A percentile compares a stretch with the other conserved stretches of the same genome.
Conservation (phyloP, 2,329 filamentous ascomycete species). For the Trichoderma sp. region DNA sequence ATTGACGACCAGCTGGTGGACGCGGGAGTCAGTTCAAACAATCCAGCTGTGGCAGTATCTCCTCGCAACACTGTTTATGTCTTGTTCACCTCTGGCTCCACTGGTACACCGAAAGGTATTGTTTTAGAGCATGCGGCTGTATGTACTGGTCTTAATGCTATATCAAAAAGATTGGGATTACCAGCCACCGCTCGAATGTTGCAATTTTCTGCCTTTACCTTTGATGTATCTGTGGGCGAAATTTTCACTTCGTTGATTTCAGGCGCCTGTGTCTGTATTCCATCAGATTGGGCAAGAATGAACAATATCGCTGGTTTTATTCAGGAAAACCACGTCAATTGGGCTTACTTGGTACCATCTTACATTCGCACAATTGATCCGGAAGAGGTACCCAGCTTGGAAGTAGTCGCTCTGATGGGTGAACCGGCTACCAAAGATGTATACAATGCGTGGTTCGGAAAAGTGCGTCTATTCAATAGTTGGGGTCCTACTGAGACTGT, state of each 20-base stretch:
- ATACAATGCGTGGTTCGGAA: slow-evolving; percentile 15
- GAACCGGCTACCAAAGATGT: neutral
- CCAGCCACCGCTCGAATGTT: neutral
- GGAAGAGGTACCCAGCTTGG: neutral
- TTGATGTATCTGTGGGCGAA: slow-evolving; percentile 19
- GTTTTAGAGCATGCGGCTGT: slow-evolving; percentile 21
- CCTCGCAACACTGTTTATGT: slow-evolving; percentile 28
- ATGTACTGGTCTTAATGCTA: neutral
- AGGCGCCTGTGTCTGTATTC: slow-evolving; percentile 25
- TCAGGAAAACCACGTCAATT: neutral
- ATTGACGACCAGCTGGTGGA: neutral
- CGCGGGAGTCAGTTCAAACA: neutral
- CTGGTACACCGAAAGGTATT: slow-evolving; percentile 45
- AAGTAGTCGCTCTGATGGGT: neutral
- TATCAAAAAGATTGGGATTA: neutral
- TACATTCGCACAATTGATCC: neutral
- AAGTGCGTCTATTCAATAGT: slow-evolving; percentile 36
- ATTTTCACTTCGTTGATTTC: slow-evolving; percentile 16
- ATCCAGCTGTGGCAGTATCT: neutral
- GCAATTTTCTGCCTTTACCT: slow-evolving; percentile 21
- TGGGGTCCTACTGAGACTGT: slow-evolving; percentile 43
- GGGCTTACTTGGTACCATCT: neutral
- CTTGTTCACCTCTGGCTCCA: slow-evolving; percentile 52
- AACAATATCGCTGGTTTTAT: slow-evolving; percentile 14
- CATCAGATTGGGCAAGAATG: slow-evolving; percentile 15